Base-by-base conservation (phyloP, 176 grass and related monocot genomes). In the Juncus inflexus region DNA sequence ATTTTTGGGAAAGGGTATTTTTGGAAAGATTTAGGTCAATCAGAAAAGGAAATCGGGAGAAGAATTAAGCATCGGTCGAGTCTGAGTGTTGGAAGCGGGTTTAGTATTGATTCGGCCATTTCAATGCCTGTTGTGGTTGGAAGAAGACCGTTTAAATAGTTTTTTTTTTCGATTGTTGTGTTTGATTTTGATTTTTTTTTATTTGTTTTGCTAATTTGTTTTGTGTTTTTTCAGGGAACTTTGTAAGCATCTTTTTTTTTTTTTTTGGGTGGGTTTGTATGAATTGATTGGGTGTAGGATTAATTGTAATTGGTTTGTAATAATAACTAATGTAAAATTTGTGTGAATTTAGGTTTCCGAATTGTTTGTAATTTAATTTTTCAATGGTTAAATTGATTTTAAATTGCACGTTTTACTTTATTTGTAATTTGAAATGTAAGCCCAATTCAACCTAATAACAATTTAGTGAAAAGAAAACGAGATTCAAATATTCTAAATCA, bases 81-180 rank as follows among this genome's bases (percentile, higher is more conserved):
- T 53, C 64, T 63, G 42, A 91, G 84, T 7, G 41, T 97, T 71
- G 55, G 38, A 57, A 64, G 92, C 35, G 80, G 67, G 55, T 75
- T 91, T 57, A 97, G 92, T 83, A 55, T 91, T 3, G 92, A 91
- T 77, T 97, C 92, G 64, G 53, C 80, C 70, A 63, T 89, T 41
- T 97, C 92, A 16, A 73, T 86, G 87, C 92, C 92, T 0, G 85
- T 70, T 10, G 82, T 85, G 9, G 2, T 91, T 52, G 84, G 81
- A 45, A 60, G 84, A 70, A 76, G 85, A 16, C 54, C 68, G 4
- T 94, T 85, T 76, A 88, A 79, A 72, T 89, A 94, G 77, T 52
- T 60, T 38, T 10, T n/a, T 73, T 43, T 40, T 10, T 8, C 35
- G 2, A 50, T 59, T 59, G 52, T 47, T 59, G 54, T 55, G 9